These are phyloP conservation scores for Naganishia sp. DNA, from an alignment of 1,284 basidiomycete genomes.

Conservation along the genomic window DNA sequence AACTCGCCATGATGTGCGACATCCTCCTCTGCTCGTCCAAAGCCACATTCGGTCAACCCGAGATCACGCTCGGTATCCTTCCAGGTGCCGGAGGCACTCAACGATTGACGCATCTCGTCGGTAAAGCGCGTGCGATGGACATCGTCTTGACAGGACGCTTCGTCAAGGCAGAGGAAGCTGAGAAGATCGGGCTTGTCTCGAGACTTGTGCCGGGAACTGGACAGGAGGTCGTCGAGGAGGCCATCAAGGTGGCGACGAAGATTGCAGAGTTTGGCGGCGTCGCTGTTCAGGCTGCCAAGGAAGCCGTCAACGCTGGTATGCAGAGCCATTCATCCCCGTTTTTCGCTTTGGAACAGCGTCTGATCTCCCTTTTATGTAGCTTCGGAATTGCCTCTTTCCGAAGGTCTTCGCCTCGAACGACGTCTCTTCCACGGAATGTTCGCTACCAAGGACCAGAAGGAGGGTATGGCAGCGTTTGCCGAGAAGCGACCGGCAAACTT, in stretches of 20 bases:
- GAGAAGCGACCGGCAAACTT: constrained; percentile 93
- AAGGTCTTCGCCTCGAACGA: constrained; percentile 85
- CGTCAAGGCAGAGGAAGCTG: constrained; percentile 79
- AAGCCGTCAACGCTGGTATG: constrained; percentile 87
- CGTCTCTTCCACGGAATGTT: constrained; percentile 90
- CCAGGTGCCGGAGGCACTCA: constrained; percentile 64
- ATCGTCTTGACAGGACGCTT: constrained; percentile 84
- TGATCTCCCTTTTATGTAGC: constrained; percentile 68
- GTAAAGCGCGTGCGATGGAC: constrained; percentile 96
- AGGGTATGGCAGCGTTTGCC: constrained; percentile 96
- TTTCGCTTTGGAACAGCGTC: background rate
- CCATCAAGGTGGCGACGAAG: constrained; percentile 73
- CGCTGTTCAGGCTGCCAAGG: constrained; percentile 88
- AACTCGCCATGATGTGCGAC: constrained; percentile 79
- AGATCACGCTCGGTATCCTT: constrained; percentile 95
- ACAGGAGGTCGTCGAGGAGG: constrained; percentile 84
- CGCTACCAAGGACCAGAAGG: constrained; percentile 95
- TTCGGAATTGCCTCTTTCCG: constrained; percentile 75
- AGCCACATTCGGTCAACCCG: constrained; percentile 93
- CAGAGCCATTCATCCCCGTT: constrained; percentile 32
- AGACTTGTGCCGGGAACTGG: constrained; percentile 75
- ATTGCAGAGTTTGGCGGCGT: constrained; percentile 85
- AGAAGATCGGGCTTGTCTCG: constrained; percentile 79
- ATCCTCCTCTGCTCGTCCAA: constrained; percentile 93
- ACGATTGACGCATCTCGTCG: constrained; percentile 76